phyloP scores from a whole-genome alignment of 2,329 filamentous ascomycete species.

The Exophiala dermatitidis region DNA sequence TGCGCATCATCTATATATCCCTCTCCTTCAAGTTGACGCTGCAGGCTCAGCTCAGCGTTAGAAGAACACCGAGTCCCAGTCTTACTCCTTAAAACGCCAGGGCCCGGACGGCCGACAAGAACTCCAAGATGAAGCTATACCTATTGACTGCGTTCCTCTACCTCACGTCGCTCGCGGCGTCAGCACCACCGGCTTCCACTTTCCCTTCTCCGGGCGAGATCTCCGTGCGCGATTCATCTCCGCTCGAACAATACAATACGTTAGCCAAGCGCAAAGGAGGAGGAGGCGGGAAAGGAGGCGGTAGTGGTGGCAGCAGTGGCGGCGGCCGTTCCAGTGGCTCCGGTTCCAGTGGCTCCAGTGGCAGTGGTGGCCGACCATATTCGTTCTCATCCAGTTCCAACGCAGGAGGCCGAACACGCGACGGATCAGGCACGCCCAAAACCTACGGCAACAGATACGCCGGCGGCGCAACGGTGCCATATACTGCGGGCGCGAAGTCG shows the following conservation, averaged over 20 bases:
- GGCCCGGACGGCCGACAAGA: neutral
- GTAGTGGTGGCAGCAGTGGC: slow-evolving; percentile 7
- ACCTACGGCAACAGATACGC: slow-evolving; percentile 49
- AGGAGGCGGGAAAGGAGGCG: slow-evolving; percentile 23
- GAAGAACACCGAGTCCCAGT: too few relatives aligned
- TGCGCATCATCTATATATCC: too few relatives aligned
- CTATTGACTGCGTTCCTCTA: slow-evolving; percentile 11
- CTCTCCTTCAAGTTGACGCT: too few relatives aligned
- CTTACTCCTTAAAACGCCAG: too few relatives aligned
- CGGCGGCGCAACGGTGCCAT: slow-evolving; percentile 48
- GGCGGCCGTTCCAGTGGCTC: slow-evolving; percentile 11
- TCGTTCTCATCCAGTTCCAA: slow-evolving; percentile 27
- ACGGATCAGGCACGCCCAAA: slow-evolving; percentile 39
- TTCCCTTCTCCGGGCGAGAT: slow-evolving; percentile 6
- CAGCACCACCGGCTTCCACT: slow-evolving; percentile 12
- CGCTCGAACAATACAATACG: slow-evolving; percentile 13
- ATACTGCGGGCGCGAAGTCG: slow-evolving; percentile 40
- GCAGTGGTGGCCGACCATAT: slow-evolving; percentile 8
- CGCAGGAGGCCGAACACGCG: slow-evolving; percentile 29
- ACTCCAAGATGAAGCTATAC: slow-evolving; percentile 18
- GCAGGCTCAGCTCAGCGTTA: too few relatives aligned
- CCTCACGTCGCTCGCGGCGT: slow-evolving; percentile 13
- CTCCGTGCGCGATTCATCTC: slow-evolving; percentile 11
- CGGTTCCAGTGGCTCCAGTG: slow-evolving; percentile 13
- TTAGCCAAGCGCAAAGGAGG: slow-evolving; percentile 28